Base-by-base conservation (phyloP, 2,329 filamentous ascomycete species). In the Metarhizium robertsii region DNA sequence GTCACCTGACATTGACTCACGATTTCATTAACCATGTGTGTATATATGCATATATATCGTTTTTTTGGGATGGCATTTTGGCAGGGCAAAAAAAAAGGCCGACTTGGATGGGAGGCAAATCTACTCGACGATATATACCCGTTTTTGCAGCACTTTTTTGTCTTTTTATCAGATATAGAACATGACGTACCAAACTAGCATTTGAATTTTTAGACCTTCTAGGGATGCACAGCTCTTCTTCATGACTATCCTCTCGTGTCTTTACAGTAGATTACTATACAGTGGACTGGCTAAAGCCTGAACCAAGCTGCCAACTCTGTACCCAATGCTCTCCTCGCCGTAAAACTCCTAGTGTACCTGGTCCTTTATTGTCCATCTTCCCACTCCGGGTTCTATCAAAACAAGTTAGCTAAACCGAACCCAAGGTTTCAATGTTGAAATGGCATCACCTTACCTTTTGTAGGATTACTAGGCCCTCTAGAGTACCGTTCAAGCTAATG, bases 391-490 rank as follows among this genome's bases (percentile, higher is more conserved):
- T 73, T 73, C 71, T 73, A 30, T 25, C 34, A 29, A 45, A 30
- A 18, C 6, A 43, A 25, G 59, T 67, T 58, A 66, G 61, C 50
- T 14, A 25, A 32, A 25, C 25, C 11, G 29, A n/a, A 7, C 7
- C 3, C n/a, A 18, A 2, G 16, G 6, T 45, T 8, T 8, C 3
- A 18, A 18, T 20, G 18, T 10, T 4, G 16, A 20, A 7, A 45
- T 45, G 8, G 20, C 20, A 14, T 32, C 38, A 34, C 62, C 82
- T 74, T 80, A 95, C 92, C 90, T 97, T 97, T 79, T 88, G 87
- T 72, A 99, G 77, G 71, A 99, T 97, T 55, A 96, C 92, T 65
- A 99, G 79, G 36, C 94, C 94, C 75, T 99, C 94, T 59, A 99
- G 79, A 53, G 86, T 95, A 75, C 85, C 94, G 69, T 86, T 95